Base-by-base conservation (phyloP, 768 basidiomycete genomes). In the Agaricus blazei region DNA sequence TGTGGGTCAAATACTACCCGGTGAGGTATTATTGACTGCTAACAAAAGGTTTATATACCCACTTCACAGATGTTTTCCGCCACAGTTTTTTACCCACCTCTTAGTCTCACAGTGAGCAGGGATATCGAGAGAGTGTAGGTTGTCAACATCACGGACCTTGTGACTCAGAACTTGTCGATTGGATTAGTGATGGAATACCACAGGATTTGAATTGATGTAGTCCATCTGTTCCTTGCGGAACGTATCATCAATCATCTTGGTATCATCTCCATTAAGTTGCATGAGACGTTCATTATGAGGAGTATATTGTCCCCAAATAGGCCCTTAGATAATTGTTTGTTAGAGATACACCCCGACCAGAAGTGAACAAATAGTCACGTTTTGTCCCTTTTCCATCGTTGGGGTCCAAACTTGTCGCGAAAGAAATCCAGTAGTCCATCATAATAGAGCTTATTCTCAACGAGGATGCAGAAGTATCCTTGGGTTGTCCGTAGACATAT, bases 381-480 rank as follows among this genome's bases (percentile, higher is more conserved):
- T 62, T 11, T 40, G 48, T 42, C 15, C 74, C 73, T 19, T 19
- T 19, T 19, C 19, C 19, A 19, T 19, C 19, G 19, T 19, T 19
- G 19, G 19, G 19, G 19, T 73, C 65, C 38, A 75, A 56, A 36
- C 65, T 68, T 2, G 65, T 70, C 1, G 68, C 68, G 49, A 75
- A 76, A 3, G 75, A 76, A 8, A 76, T 64, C 74, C 72, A 76
- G 52, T 75, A 76, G 56, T 76, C 71, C 28, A 72, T 66, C 67
- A 76, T 72, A 14, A 65, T 49, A 9, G 54, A 60, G 54, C 72
- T 73, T 6, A 72, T 56, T 1, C 52, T 52, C 28, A 58, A 38
- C 7, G 62, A 58, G 27, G 64, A 56, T 24, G 63, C 53, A 14
- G 66, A 64, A 4, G 47, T 57, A 53, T 70, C 64, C 23, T 31